Evolutionary conservation across 1,139 yeast species (phyloP), one percentile per base, ranked within the genome.

Genomic region (Barnettozyma hawaiiensis): DNA sequence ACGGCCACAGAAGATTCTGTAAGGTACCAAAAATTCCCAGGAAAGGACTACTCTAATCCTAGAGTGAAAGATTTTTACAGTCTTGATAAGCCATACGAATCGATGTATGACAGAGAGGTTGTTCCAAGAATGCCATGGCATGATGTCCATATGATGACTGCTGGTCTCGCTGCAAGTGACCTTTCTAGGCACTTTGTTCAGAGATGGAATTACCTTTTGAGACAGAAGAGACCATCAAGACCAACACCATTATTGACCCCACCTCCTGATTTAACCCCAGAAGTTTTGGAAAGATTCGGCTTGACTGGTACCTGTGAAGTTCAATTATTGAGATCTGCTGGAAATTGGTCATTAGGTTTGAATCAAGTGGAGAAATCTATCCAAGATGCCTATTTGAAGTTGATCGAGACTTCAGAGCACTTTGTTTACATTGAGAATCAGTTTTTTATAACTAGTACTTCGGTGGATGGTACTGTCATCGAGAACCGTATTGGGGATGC

Each of bases 51-150:
- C 62, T 89, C 97, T 0, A 94, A 94, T 60, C 96, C 98, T 5
- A 75, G 98, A 49, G 87, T 85, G 12, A 82, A 83, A 55, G 99
- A 94, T 62, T 94, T 94, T 60, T 76, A 61, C 57, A 81, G 74
- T 2, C 70, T 94, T 46, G 89, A 90, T 51, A 79, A 78, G 51
- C 98, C 98, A 2, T 89, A 83, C 58, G 95, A 85, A 39, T 86
- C 89, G 19, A 84, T 92, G 95, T 89, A 89, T 60, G 95, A 94
- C 62, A 75, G 99, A 50, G 69, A 76, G 26, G 64, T 64, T 19
- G 75, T 78, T 14, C 97, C 98, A 3, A 75, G 99, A 56, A 94
- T 94, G 99, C 98, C 98, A 7, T 94, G 98, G 99, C 99, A 94
- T 63, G 99, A 94, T 70, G 86, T 94, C 37, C 97, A 92, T 57